These are phyloP conservation scores for Colletotrichum liaoningense DNA, from an alignment of 2,329 filamentous ascomycete genomes.

Conservation along the genomic window DNA sequence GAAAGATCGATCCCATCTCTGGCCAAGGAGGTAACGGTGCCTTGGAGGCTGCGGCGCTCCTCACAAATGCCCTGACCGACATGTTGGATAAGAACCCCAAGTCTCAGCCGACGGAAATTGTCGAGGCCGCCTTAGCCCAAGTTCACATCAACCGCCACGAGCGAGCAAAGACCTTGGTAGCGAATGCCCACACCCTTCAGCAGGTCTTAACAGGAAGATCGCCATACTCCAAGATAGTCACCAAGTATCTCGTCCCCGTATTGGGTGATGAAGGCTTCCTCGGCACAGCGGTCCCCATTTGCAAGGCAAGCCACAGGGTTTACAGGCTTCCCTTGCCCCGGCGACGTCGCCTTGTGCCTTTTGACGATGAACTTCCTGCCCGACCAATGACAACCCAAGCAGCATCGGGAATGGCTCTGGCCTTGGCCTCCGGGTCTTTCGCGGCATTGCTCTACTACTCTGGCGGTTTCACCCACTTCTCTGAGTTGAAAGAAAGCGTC, in stretches of 20 bases:
- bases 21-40: conserved; percentile 43
- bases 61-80: conserved; percentile 35
- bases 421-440: not conserved
- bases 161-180: conserved; percentile 1
- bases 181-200: conserved; percentile 15
- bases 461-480: not conserved
- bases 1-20: conserved; percentile 39
- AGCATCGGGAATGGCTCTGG: not conserved
- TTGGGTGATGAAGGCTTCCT: conserved; percentile 10
- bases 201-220: conserved; percentile 13
- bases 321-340: not conserved
- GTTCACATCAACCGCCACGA: conserved; percentile 21
- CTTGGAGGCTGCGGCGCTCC: conserved; percentile 40
- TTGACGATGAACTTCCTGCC: conserved; percentile 13
- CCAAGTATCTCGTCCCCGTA: conserved; percentile 1
- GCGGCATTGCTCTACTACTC: not conserved
- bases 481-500: not conserved
- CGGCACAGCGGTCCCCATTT: not conserved
- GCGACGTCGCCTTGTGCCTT: not conserved
- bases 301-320: conserved; percentile 10
- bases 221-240: conserved; percentile 5
- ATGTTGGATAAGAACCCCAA: conserved; percentile 21
- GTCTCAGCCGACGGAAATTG: not conserved
- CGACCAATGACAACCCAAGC: not conserved
- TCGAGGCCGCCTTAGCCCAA: not conserved